These are phyloP conservation scores for Euphorbia schlechtendalii DNA, from an alignment of 441 rosid species.

Conservation along the genomic window DNA sequence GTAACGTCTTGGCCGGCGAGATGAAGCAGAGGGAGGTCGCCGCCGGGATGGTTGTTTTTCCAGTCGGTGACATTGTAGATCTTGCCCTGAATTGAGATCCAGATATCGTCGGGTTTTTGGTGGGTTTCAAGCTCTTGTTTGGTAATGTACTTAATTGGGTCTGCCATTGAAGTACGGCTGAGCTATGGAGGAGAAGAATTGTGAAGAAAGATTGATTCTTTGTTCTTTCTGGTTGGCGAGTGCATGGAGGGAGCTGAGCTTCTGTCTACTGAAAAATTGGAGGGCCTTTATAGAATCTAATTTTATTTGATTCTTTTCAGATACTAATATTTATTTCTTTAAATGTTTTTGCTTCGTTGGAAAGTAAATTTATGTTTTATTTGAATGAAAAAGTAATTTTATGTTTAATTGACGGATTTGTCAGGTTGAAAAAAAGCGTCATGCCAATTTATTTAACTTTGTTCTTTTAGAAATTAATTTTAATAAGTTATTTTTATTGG, in stretches of 20 bases:
- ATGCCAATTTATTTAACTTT: too few species aligned
- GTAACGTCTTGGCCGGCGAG: too few species aligned
- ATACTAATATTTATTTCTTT: not conserved
- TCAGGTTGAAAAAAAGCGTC: not conserved
- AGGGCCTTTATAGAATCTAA: not conserved
- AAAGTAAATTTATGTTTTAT: too few species aligned
- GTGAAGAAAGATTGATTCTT: not conserved
- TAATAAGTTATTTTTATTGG: too few species aligned
- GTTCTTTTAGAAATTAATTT: too few species aligned
- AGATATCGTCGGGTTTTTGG: conserved; percentile 44
- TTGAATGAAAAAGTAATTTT: too few species aligned
- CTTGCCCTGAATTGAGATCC: too few species aligned
- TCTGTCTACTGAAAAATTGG: not conserved
- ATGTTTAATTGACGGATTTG: too few species aligned
- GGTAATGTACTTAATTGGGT: conserved; percentile 32
- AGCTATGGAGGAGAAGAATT: conserved; percentile 1
- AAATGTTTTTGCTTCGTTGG: not conserved
- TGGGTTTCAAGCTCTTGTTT: conserved; percentile 37
- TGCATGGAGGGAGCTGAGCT: not conserved
- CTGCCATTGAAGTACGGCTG: conserved; percentile 30
- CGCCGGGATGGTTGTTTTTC: too few species aligned
- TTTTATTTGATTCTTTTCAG: not conserved
- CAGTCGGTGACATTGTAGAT: too few species aligned
- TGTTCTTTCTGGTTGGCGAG: not conserved
- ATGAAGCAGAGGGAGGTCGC: too few species aligned